Percentiles rank a stretch among this genome's conserved stretches.
Evolutionary conservation across 208 protist genomes (phyloP).

Genomic region (Plasmodiophora brassicae): DNA sequence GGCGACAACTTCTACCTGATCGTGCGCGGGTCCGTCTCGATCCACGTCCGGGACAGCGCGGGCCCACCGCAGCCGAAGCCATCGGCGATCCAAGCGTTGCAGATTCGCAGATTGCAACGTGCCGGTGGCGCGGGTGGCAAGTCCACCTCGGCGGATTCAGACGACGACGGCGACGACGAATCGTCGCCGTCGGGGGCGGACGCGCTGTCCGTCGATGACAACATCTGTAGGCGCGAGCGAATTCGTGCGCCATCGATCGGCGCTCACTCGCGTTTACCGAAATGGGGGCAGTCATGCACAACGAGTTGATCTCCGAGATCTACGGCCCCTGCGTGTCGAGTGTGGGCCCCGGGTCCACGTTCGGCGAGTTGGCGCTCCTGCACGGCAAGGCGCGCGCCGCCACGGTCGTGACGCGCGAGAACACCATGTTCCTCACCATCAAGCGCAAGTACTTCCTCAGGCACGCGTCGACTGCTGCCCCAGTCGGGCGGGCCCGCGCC

Average conservation of each 20-base stretch:
- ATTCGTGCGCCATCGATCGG: not conserved
- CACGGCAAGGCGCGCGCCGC: not conserved
- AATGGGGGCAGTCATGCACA: not conserved
- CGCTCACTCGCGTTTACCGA: not conserved
- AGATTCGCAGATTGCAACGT: not conserved
- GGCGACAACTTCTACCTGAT: constrained; percentile 1
- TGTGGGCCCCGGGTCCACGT: not conserved
- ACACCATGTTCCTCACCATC: not conserved
- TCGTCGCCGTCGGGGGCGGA: not conserved
- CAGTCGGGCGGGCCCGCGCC: not conserved
- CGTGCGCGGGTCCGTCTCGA: not conserved
- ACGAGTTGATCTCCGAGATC: not conserved
- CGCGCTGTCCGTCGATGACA: not conserved
- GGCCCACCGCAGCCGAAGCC: not conserved
- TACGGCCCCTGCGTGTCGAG: not conserved
- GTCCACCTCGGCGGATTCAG: not conserved
- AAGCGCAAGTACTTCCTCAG: not conserved
- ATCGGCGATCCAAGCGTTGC: too few species aligned
- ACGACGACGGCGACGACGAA: not conserved
- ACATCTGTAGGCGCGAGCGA: not conserved
- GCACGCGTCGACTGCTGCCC: not conserved
- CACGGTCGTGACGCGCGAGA: not conserved
- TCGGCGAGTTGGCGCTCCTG: not conserved
- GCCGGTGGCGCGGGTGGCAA: not conserved
- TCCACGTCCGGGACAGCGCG: not conserved